These are phyloP conservation scores for Venturia nashicola DNA, from an alignment of 2,329 filamentous ascomycete species.

Conservation along the genomic window DNA sequence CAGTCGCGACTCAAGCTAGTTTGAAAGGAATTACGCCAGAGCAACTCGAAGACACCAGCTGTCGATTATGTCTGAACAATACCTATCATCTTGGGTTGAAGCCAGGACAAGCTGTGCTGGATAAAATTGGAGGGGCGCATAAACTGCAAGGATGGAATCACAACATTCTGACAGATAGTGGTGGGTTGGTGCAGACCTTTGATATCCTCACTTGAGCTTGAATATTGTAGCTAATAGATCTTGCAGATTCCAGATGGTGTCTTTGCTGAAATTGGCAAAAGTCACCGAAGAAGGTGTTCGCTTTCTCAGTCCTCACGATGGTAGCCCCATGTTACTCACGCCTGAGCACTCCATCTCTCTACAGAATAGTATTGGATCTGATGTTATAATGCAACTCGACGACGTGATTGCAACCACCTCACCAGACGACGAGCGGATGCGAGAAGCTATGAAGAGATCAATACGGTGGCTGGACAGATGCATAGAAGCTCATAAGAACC, in stretches of 20 bases:
- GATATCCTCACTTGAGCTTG: neutral
- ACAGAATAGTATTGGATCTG: conserved; percentile 93
- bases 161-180: conserved; percentile 70
- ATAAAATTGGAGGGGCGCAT: conserved; percentile 82
- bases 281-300: conserved; percentile 92
- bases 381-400: conserved; percentile 99
- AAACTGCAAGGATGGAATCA: conserved; percentile 89
- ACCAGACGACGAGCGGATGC: conserved; percentile 75
- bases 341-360: conserved; percentile 93
- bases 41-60: conserved; percentile 80
- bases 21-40: conserved; percentile 88
- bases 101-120: conserved; percentile 80
- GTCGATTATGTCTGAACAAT: conserved; percentile 89
- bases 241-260: conserved; percentile 93
- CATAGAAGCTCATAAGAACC: conserved; percentile 77
- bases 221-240: neutral
- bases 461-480: conserved; percentile 94
- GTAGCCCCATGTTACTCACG: conserved; percentile 88
- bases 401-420: conserved; percentile 96
- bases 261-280: conserved; percentile 79
- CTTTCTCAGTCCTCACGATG: conserved; percentile 94
- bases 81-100: conserved; percentile 95
- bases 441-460: conserved; percentile 87
- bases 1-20: conserved; percentile 91
- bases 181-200: conserved; percentile 25